phyloP scores from a whole-genome alignment of 495 filamentous ascomycete genomes.

The Margaritispora aquatica region DNA sequence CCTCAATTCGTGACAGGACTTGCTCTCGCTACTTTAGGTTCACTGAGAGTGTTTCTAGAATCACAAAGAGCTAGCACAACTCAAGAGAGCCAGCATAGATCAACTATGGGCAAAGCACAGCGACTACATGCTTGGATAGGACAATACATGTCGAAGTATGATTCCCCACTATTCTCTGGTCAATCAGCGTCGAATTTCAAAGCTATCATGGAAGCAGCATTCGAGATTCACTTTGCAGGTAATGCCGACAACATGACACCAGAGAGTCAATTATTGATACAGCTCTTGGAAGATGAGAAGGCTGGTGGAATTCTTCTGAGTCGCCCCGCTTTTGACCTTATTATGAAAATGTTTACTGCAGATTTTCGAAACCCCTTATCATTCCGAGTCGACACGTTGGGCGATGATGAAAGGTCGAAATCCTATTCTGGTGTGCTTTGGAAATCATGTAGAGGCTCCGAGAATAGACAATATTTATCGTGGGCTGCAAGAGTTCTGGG shows the following conservation, averaged over 20 bases:
- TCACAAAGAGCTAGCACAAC: conserved; percentile 60
- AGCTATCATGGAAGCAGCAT: conserved; percentile 56
- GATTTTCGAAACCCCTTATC: conserved; percentile 57
- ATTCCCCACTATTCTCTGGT: conserved; percentile 29
- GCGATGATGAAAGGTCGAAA: conserved; percentile 53
- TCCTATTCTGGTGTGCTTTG: conserved; percentile 59
- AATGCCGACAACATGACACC: conserved; percentile 53
- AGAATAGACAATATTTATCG: conserved; percentile 62
- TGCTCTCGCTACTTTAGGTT: conserved; percentile 66
- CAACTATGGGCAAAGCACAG: conserved; percentile 60
- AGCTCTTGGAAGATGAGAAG: conserved; percentile 67
- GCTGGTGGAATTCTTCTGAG: conserved; percentile 56
- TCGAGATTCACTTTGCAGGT: conserved; percentile 47
- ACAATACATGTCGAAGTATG: conserved; percentile 49
- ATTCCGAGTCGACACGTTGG: conserved; percentile 53
- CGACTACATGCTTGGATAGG: conserved; percentile 61
- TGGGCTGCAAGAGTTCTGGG: conserved; percentile 86
- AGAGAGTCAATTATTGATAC: conserved; percentile 67
- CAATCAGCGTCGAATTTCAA: conserved; percentile 51
- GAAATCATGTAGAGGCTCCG: conserved; percentile 59
- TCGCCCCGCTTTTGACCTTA: conserved; percentile 58
- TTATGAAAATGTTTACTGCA: conserved; percentile 66
- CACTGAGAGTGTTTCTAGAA: conserved; percentile 64
- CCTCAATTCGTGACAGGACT: conserved; percentile 76
- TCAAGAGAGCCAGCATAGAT: conserved; percentile 67